Conservation (phyloP, 306 rosid genomes). For the Bauhinia variegata region DNA sequence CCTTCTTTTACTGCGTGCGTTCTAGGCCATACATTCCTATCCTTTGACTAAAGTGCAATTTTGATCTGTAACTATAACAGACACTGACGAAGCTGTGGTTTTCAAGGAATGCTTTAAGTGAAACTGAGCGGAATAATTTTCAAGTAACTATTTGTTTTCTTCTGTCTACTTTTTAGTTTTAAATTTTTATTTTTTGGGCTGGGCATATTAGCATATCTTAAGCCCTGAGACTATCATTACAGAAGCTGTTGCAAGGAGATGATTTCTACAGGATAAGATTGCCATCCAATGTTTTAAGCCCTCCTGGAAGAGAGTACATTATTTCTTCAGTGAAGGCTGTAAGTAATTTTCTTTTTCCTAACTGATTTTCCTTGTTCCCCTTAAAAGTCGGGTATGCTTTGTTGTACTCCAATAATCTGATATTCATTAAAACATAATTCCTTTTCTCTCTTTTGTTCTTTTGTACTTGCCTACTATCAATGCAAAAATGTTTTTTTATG, state of each 20-base stretch:
- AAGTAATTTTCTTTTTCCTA: slow-evolving; percentile 35
- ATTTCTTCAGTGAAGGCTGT: slow-evolving; percentile 88
- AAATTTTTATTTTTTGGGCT: background rate
- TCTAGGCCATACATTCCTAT: background rate
- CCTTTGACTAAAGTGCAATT: slow-evolving; percentile 32
- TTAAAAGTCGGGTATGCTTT: slow-evolving; percentile 5
- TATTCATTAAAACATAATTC: slow-evolving; percentile 9
- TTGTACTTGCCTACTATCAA: background rate
- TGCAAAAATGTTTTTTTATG: background rate
- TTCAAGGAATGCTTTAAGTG: slow-evolving; percentile 66
- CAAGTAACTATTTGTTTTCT: slow-evolving; percentile 45
- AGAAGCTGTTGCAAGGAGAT: slow-evolving; percentile 75
- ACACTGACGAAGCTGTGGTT: slow-evolving; percentile 94
- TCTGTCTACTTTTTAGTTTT: background rate
- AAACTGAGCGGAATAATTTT: slow-evolving; percentile 63
- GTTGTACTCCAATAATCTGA: slow-evolving; percentile 11
- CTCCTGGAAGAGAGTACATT: slow-evolving; percentile 72
- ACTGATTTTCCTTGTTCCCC: slow-evolving; percentile 4
- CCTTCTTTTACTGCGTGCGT: background rate
- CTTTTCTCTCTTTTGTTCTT: slow-evolving; percentile 11
- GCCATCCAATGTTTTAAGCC: slow-evolving; percentile 72
- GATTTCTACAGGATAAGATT: slow-evolving; percentile 85
- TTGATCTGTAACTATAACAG: slow-evolving; percentile 45
- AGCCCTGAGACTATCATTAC: slow-evolving; percentile 34
- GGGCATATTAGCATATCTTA: slow-evolving; percentile 12